Evolutionary conservation across 1,139 yeast species (phyloP).

Genomic region (Hansenula lynferdii): DNA sequence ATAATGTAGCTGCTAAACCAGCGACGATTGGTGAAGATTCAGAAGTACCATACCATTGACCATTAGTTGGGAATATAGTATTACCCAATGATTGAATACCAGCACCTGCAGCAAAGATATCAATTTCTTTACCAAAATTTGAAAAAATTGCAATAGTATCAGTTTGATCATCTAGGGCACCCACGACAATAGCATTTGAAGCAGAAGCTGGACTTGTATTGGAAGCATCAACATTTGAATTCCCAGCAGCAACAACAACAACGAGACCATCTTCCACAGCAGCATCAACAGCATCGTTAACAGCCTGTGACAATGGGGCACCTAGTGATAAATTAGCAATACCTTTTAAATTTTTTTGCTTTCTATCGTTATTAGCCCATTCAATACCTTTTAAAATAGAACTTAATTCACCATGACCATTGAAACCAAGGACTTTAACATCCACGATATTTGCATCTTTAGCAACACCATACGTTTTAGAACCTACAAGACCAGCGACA

Average conservation of each 20-base stretch:
- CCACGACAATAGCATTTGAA: constrained; percentile 66
- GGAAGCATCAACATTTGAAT: constrained; percentile 71
- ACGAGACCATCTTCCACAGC: constrained; percentile 52
- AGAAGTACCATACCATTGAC: constrained; percentile 69
- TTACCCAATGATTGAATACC: constrained; percentile 37
- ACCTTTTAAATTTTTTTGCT: constrained; percentile 48
- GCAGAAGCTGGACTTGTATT: constrained; percentile 79
- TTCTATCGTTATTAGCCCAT: constrained; percentile 57
- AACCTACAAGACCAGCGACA: constrained; percentile 87
- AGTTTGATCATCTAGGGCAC: constrained; percentile 72
- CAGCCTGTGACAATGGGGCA: constrained; percentile 62
- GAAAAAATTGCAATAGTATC: constrained; percentile 71
- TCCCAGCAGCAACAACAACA: constrained; percentile 87
- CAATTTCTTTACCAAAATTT: constrained; percentile 87
- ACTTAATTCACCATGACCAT: constrained; percentile 65
- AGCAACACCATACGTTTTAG: constrained; percentile 74
- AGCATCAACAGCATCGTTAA: constrained; percentile 56
- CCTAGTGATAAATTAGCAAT: constrained; percentile 80
- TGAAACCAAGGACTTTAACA: constrained; percentile 60
- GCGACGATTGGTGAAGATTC: constrained; percentile 83
- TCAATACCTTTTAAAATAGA: constrained; percentile 68
- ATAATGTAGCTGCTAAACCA: constrained; percentile 62
- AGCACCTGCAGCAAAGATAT: constrained; percentile 77
- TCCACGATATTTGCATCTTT: constrained; percentile 60
- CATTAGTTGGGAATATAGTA: constrained; percentile 15